phyloP scores from a whole-genome alignment of 306 rosid genomes.

The Glycine tomentella region DNA sequence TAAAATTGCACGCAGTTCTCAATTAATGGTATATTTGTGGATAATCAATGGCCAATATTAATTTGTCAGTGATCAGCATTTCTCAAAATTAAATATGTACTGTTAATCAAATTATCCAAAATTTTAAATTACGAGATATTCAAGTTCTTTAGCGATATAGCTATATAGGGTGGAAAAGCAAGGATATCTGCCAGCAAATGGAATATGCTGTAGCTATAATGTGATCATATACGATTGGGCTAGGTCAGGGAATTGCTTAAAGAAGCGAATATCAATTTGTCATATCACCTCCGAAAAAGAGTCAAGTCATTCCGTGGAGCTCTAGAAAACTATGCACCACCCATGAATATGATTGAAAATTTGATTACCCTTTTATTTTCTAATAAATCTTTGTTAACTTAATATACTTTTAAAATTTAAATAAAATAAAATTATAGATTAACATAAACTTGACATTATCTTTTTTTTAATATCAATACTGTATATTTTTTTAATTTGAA shows the following conservation, averaged over 20 bases:
- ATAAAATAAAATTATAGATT: neutral
- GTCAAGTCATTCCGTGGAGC: neutral
- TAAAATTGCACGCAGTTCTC: neutral
- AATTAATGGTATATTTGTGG: neutral
- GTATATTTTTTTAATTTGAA: too few species aligned
- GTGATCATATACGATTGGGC: neutral
- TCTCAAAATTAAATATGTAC: too few species aligned
- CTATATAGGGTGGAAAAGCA: neutral
- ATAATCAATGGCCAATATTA: neutral
- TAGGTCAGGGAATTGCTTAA: neutral
- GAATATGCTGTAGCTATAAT: constrained; percentile 33
- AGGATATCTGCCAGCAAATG: neutral
- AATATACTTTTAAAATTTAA: too few species aligned
- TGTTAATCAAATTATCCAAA: neutral
- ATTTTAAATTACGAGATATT: neutral
- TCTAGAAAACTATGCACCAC: neutral
- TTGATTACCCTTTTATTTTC: neutral
- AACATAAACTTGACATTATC: too few species aligned
- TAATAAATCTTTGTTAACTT: neutral
- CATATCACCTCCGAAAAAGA: neutral
- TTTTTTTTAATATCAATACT: too few species aligned
- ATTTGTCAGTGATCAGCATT: too few species aligned
- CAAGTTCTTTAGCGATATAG: neutral
- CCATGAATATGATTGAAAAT: neutral
- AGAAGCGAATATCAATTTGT: neutral